Percentiles rank a stretch among this genome's conserved stretches.
These are phyloP conservation scores for Pichia insulana DNA, from an alignment of 805 yeast species.

Conservation along the genomic window DNA sequence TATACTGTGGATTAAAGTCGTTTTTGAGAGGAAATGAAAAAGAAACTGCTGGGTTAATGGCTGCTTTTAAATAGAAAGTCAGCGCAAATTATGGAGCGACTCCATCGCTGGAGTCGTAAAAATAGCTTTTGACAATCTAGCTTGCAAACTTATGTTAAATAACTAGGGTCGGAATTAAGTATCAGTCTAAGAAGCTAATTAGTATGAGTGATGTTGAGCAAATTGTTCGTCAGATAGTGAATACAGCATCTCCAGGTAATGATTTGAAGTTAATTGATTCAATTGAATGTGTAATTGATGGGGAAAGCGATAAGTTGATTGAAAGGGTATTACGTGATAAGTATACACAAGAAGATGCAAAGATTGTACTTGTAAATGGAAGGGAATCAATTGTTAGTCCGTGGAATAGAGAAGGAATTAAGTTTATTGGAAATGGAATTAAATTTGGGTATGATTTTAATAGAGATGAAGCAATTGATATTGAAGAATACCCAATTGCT, in stretches of 20 bases:
- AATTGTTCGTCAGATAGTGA: constrained; percentile 28
- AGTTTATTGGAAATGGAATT: constrained; percentile 45
- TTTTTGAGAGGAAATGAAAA: no score
- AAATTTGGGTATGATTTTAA: constrained; percentile 54
- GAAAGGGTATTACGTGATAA: constrained; percentile 20
- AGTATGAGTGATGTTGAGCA: constrained; percentile 20
- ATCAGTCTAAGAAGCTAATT: no score
- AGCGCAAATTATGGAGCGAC: no score
- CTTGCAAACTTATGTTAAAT: no score
- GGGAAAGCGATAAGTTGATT: constrained; percentile 13
- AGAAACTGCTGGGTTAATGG: no score
- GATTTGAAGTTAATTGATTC: constrained; percentile 19
- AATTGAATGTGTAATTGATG: background rate
- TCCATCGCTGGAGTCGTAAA: no score
- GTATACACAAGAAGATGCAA: constrained; percentile 11
- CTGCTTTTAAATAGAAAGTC: no score
- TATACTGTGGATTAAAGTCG: no score
- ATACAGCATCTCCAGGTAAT: constrained; percentile 53
- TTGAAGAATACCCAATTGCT: constrained; percentile 31
- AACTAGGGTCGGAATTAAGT: no score
- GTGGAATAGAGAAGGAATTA: constrained; percentile 39
- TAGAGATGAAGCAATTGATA: constrained; percentile 39
- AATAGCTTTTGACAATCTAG: no score
- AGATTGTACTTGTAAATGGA: background rate
- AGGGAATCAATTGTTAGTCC: background rate